phyloP scores from a whole-genome alignment of 1,139 yeast species.

The Suhomyces yuchorum region DNA sequence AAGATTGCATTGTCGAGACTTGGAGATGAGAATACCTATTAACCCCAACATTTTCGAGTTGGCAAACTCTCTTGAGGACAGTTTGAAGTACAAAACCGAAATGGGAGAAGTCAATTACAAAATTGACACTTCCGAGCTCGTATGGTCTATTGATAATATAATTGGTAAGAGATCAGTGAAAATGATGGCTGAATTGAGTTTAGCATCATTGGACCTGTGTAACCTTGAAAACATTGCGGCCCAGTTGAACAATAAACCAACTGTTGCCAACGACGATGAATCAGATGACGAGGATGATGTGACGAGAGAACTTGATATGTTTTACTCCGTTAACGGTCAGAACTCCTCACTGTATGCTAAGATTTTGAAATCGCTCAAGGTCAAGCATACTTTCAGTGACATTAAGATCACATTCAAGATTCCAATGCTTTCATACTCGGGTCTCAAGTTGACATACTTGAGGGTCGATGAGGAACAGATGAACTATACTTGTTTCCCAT shows the following conservation, averaged over 20 bases:
- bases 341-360: conserved; percentile 30
- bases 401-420: conserved; percentile 37
- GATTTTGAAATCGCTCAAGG: conserved; percentile 20
- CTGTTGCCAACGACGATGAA: conserved; percentile 3
- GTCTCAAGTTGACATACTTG: conserved; percentile 42
- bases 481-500: conserved; percentile 50
- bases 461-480: conserved; percentile 45
- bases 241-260: conserved; percentile 11
- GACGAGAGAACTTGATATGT: conserved; percentile 39
- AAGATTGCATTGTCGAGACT: conserved; percentile 36
- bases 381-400: conserved; percentile 26
- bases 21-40: conserved; percentile 38
- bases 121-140: conserved; percentile 50
- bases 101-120: conserved; percentile 44
- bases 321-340: conserved; percentile 46
- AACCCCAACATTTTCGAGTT: conserved; percentile 38
- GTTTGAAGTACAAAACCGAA: conserved; percentile 44
- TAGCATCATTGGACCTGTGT: conserved; percentile 17
- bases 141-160: conserved; percentile 62
- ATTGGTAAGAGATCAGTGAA: conserved; percentile 50
- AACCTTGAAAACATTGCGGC: conserved; percentile 7
- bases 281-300: conserved; percentile 23
- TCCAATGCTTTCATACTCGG: conserved; percentile 49
- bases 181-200: conserved; percentile 47
- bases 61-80: conserved; percentile 34